phyloP scores from a whole-genome alignment of 208 protist species.

The Leishmania tarentolae region DNA sequence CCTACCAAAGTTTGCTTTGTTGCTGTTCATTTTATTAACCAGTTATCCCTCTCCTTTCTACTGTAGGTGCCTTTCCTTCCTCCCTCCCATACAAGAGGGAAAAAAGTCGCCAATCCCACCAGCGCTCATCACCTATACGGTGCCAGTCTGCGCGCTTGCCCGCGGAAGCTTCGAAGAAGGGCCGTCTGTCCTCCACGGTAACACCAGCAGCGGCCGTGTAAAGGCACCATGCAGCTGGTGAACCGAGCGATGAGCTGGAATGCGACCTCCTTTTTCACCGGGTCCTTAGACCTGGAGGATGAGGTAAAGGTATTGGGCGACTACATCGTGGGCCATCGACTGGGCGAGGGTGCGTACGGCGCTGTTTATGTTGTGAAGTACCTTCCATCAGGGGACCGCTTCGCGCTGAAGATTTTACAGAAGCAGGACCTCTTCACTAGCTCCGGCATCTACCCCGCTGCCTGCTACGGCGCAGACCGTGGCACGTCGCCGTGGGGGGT shows the following conservation, averaged over 20 bases:
- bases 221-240: slow-evolving; percentile 2
- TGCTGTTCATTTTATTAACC: no score
- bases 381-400: slow-evolving; percentile 71
- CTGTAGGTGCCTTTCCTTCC: background rate
- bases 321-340: slow-evolving; percentile 75
- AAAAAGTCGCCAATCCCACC: background rate
- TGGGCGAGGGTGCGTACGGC: slow-evolving; percentile 89
- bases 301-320: slow-evolving; percentile 74
- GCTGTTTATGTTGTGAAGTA: slow-evolving; percentile 89
- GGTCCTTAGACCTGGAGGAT: slow-evolving; percentile 60
- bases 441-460: slow-evolving; percentile 11
- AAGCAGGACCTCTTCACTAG: slow-evolving; percentile 65
- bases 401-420: slow-evolving; percentile 89
- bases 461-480: background rate
- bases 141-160: background rate
- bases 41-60: background rate
- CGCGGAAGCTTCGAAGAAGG: background rate
- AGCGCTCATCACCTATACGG: background rate
- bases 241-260: slow-evolving; percentile 25
- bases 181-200: background rate
- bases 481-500: background rate
- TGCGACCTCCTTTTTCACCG: slow-evolving; percentile 68
- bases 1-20: no score
- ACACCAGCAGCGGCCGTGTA: background rate
- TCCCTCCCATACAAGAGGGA: background rate